A percentile compares a stretch with the other conserved stretches of the same genome.
These are phyloP conservation scores for Reticulascus tulasneorum DNA, from an alignment of 2,329 filamentous ascomycete genomes.

Conservation along the genomic window DNA sequence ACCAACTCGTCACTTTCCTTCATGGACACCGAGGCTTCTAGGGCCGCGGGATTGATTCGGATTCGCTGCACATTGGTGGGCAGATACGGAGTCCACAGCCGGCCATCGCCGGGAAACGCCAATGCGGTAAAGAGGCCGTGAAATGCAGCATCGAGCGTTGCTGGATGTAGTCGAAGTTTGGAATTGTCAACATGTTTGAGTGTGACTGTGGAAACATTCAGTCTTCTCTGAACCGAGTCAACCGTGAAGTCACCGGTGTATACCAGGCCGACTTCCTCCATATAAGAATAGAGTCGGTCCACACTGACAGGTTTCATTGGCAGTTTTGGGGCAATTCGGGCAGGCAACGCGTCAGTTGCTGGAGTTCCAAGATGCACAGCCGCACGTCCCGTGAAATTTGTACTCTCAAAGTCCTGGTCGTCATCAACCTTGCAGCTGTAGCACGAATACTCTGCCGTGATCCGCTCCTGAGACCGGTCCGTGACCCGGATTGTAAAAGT, in stretches of 20 bases:
- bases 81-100: conserved; percentile 25
- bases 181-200: background rate
- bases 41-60: conserved; percentile 1
- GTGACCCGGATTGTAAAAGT: no score
- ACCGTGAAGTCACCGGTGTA: background rate
- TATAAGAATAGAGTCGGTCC: background rate
- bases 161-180: conserved; percentile 26
- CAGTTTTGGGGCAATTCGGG: background rate
- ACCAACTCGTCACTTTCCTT: background rate
- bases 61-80: conserved; percentile 21
- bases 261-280: background rate
- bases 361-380: conserved; percentile 1
- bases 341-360: background rate
- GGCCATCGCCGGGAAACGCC: conserved; percentile 25
- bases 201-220: background rate
- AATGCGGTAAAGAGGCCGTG: conserved; percentile 28
- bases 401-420: no score
- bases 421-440: no score
- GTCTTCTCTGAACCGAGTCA: background rate
- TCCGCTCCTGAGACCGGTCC: no score
- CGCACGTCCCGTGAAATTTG: conserved; percentile 14
- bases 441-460: background rate
- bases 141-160: conserved; percentile 27
- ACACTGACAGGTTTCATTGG: background rate
- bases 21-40: no score